Conservation (phyloP, 371 early-diverging fungal genomes). For the Haplosporangium sp. region DNA sequence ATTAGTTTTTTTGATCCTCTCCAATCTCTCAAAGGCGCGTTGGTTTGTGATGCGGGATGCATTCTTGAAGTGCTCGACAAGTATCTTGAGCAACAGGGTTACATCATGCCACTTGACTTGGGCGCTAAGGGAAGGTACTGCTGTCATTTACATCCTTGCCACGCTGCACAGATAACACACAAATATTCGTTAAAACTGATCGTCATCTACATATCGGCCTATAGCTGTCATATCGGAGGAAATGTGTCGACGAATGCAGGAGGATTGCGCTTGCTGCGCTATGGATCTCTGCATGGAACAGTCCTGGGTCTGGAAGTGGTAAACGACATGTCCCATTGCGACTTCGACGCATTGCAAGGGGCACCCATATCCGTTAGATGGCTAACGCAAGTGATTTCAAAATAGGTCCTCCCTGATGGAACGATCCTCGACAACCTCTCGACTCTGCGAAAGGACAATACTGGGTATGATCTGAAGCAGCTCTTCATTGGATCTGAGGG, state of each 20-base stretch:
- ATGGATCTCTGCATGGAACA: slow-evolving; percentile 92
- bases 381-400: slow-evolving; percentile 20
- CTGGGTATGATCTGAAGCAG: slow-evolving; percentile 94
- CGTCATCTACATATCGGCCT: not conserved
- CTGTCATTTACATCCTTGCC: no score
- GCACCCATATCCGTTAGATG: no score
- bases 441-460: slow-evolving; percentile 87
- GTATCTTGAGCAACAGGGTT: slow-evolving; percentile 79
- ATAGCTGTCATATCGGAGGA: slow-evolving; percentile 90
- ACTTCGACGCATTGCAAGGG: not conserved
- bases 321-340: slow-evolving; percentile 5
- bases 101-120: slow-evolving; percentile 93
- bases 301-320: slow-evolving; percentile 89
- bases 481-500: slow-evolving; percentile 97
- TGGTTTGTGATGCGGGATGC: slow-evolving; percentile 90
- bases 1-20: not conserved
- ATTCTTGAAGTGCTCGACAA: slow-evolving; percentile 87
- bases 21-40: slow-evolving; percentile 61
- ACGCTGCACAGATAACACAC: not conserved
- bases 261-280: slow-evolving; percentile 90
- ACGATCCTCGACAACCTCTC: slow-evolving; percentile 84
- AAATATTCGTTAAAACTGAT: not conserved
- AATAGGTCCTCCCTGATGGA: slow-evolving; percentile 89
- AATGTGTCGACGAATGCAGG: slow-evolving; percentile 98
- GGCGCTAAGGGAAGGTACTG: slow-evolving; percentile 90